Evolutionary conservation across 2,329 filamentous ascomycete species (phyloP), one percentile per base, ranked within the genome.

Genomic region (Davidsoniella eucalypti): DNA sequence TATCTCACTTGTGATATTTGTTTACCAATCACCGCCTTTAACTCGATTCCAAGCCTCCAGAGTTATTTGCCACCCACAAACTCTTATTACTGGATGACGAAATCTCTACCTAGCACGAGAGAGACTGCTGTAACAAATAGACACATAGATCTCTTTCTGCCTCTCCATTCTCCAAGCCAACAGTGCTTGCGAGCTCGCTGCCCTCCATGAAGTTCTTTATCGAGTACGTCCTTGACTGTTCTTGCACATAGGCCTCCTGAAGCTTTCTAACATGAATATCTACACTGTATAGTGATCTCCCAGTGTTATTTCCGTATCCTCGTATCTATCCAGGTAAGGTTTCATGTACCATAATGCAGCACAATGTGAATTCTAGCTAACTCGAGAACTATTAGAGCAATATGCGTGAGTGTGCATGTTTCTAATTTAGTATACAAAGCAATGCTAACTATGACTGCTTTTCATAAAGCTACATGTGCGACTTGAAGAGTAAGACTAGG

Each of bases 261-360:
- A 33, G 29, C 29, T 33, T 12, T 33, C 8, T 33, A 33, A 33
- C 29, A 33, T 12, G 6, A 33, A 12, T 33, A 33, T 12, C 12
- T 33, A 12, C 5, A 9, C 10, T 16, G 12, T 14, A 41, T 50
- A 77, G 73, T 59, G 72, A 76, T 52, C 62, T 77, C 18, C 71
- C 72, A 43, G 66, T 77, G 47, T 66, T 77, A 56, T 77, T 77
- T 56, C 73, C 73, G 17, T 77, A 77, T 50, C 73, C 73, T 33
- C 67, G 69, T 58, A 77, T 77, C 58, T 77, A 77, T 57, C 72
- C 72, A 64, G 71, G 71, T 71, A 60, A 56, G 65, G 58, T 8
- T 17, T 26, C 17, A 39, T n/a, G 12, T 46, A 25, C n/a, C 3
- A 47, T 16, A 2, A 17, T 29, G 5, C 10, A 21, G n/a, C 16